Percentiles rank a stretch among this genome's conserved stretches.
Conservation (phyloP, 2,329 filamentous ascomycete species). For the Ophiocordyceps camponoti-floridani region DNA sequence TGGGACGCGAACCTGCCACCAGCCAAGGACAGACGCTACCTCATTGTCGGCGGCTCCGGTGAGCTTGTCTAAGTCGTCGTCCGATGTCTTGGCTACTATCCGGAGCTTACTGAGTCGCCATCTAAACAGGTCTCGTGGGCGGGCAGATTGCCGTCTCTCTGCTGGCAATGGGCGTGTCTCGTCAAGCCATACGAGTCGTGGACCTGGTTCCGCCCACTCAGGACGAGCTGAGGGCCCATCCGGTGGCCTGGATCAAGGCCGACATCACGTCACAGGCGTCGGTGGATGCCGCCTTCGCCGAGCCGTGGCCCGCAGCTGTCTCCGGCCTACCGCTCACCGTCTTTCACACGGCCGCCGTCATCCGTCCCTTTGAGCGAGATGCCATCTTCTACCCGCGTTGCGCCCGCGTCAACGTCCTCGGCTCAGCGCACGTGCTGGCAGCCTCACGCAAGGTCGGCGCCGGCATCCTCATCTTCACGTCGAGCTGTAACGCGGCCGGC, state of each 20-base stretch:
- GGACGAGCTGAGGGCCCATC: slow-evolving; percentile 19
- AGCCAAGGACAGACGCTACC: slow-evolving; percentile 21
- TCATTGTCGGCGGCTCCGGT: slow-evolving; percentile 29
- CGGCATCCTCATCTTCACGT: slow-evolving; percentile 32
- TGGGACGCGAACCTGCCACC: slow-evolving; percentile 20
- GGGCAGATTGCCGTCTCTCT: slow-evolving; percentile 35
- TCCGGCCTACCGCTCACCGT: slow-evolving; percentile 31
- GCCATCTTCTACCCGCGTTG: slow-evolving; percentile 23
- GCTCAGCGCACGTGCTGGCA: slow-evolving; percentile 28
- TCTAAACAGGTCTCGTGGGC: slow-evolving; percentile 30
- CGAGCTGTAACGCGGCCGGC: slow-evolving; percentile 25
- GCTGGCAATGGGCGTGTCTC: slow-evolving; percentile 30
- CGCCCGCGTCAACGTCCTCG: slow-evolving; percentile 29
- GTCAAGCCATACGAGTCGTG: slow-evolving; percentile 31
- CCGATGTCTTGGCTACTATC: too few species aligned
- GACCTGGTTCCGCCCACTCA: slow-evolving; percentile 27
- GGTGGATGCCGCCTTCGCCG: slow-evolving; percentile 25
- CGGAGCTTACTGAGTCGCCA: not conserved
- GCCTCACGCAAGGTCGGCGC: slow-evolving; percentile 27
- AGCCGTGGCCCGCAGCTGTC: slow-evolving; percentile 24
- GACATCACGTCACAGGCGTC: slow-evolving; percentile 29
- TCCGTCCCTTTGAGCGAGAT: slow-evolving; percentile 30
- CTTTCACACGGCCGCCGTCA: slow-evolving; percentile 37
- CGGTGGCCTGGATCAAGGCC: slow-evolving; percentile 24
- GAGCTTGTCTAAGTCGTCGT: slow-evolving; percentile 4